Evolutionary conservation across 192 early-diverging fungal species (phyloP).

Genomic region (Coemansia sp.): DNA sequence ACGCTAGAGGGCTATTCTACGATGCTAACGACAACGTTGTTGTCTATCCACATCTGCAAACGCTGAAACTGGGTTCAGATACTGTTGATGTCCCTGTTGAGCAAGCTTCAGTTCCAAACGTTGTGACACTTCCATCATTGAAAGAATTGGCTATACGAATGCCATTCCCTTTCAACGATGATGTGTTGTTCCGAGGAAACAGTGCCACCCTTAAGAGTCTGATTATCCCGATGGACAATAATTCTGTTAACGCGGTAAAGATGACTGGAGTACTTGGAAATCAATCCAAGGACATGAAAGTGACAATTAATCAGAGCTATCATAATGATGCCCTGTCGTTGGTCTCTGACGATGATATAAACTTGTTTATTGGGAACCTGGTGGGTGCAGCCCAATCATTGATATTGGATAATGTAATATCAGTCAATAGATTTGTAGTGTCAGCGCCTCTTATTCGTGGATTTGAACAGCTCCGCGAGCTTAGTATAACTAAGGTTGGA

Average conservation of each 20-base stretch:
- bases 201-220: neutral
- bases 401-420: neutral
- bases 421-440: neutral
- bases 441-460: neutral
- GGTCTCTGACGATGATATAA: constrained; percentile 43
- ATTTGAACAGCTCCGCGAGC: neutral
- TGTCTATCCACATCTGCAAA: neutral
- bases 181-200: neutral
- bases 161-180: neutral
- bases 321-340: constrained; percentile 82
- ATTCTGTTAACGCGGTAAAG: constrained; percentile 20
- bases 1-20: neutral
- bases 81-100: neutral
- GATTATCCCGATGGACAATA: neutral
- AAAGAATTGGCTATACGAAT: neutral
- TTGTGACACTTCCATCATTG: neutral
- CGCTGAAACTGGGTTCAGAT: neutral
- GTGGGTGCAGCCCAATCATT: neutral
- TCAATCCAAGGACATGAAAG: constrained; percentile 69
- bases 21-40: neutral
- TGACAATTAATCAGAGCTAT: constrained; percentile 92
- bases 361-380: constrained; percentile 74
- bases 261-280: constrained; percentile 69
- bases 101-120: neutral
- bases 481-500: neutral